Base-by-base conservation (phyloP, 768 basidiomycete genomes). In the Tricholoma sp. region DNA sequence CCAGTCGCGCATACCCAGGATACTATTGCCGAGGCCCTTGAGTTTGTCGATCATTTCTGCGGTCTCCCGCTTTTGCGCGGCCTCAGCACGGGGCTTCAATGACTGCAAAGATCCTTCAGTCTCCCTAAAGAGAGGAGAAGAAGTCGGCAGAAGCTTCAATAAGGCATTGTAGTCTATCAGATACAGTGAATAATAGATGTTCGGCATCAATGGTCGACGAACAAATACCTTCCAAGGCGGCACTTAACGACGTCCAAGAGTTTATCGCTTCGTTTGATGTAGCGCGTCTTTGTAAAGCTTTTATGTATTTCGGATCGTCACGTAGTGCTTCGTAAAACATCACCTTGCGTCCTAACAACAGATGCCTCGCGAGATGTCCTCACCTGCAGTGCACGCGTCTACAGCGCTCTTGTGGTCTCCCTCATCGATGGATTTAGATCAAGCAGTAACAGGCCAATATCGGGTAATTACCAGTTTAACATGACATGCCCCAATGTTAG, bases 31-130 rank as follows among this genome's bases (percentile, higher is more conserved):
- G 7, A 99, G 70, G 4, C 88, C 90, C 68, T 99, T 99, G 54
- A 99, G 69, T 72, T 98, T 97, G 58, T 76, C 83, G 65, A 98
- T 56, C 91, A 98, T 97, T 72, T 98, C 96, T 2, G 80, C 80
- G 45, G 89, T 94, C 72, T 98, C 94, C 59, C 74, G 76, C 70
- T 93, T 89, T 72, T 94, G 91, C 13, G 89, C 89, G 12, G 75
- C 80, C 64, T 88, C 86, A 36, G 88, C 70, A 8, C 88, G 83
- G 49, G 85, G 83, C 55, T 88, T 86, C 15, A 98, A 68, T 2
- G 66, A 65, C 5, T 68, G 69, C 7, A 91, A 74, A 11, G 81
- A 75, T 36, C 72, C 73, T 44, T 76, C 74, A 37, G 83, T 74
- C 18, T 82, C 78, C 2, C 70, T 63, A 13, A 68, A 60, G 54